These are phyloP conservation scores for Suillus lakei DNA, from an alignment of 768 basidiomycete genomes.

Conservation along the genomic window DNA sequence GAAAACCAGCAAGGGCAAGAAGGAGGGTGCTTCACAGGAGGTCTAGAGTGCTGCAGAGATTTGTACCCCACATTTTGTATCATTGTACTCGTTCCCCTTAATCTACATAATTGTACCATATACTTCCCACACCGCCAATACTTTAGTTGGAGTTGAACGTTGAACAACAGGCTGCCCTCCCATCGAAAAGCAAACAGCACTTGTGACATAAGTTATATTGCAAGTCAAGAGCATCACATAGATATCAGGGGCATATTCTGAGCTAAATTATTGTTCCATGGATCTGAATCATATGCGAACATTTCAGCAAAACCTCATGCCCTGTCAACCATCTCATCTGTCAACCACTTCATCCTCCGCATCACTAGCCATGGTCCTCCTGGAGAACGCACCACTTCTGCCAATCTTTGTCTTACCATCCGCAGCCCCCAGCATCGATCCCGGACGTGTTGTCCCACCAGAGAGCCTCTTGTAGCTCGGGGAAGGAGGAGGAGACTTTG, in stretches of 20 bases:
- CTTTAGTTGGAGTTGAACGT: background rate
- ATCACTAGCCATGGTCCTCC: conserved; percentile 83
- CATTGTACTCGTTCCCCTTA: conserved; percentile 28
- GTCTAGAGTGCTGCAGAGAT: conserved; percentile 38
- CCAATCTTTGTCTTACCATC: conserved; percentile 19
- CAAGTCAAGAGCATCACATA: background rate
- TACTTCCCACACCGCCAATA: background rate
- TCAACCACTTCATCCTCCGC: conserved; percentile 76
- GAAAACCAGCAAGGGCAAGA: conserved; percentile 51
- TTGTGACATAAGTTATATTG: conserved; percentile 4
- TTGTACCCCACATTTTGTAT: conserved; percentile 22
- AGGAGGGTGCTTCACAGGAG: conserved; percentile 55
- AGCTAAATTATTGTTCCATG: background rate
- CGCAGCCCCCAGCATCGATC: conserved; percentile 16
- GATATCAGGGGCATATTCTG: conserved; percentile 1
- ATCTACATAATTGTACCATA: conserved; percentile 34
- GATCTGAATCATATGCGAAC: background rate
- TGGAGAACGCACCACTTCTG: conserved; percentile 59
- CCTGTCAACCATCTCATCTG: conserved; percentile 61
- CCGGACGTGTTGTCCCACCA: conserved; percentile 29
- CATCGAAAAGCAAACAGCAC: background rate
- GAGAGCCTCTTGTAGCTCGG: conserved; percentile 52
- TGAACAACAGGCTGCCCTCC: background rate
- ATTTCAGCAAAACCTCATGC: conserved; percentile 7
- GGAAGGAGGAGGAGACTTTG: conserved; percentile 44